Evolutionary conservation across 2,329 filamentous ascomycete genomes (phyloP).

Genomic region (Neoascochyta sp.): DNA sequence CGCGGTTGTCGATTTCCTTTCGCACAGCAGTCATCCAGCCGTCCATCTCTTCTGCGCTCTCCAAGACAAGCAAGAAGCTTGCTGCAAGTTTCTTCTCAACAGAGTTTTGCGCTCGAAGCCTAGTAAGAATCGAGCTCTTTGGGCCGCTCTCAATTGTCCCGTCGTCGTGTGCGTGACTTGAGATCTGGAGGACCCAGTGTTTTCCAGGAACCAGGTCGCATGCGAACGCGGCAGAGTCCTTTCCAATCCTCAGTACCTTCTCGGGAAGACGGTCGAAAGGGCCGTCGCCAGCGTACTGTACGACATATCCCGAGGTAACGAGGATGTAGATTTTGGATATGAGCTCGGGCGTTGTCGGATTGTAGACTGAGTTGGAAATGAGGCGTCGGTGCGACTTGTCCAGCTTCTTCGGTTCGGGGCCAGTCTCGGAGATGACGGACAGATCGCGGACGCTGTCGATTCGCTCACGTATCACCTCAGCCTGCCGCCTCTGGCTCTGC

Average conservation of each 20-base stretch:
- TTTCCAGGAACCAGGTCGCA: slow-evolving; percentile 75
- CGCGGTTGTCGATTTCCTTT: slow-evolving; percentile 65
- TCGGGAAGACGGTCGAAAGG: slow-evolving; percentile 69
- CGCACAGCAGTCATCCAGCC: slow-evolving; percentile 67
- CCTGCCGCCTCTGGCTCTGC: slow-evolving; percentile 53
- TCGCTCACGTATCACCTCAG: slow-evolving; percentile 39
- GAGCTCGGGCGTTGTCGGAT: slow-evolving; percentile 59
- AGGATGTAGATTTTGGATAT: slow-evolving; percentile 70
- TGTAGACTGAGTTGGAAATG: slow-evolving; percentile 35
- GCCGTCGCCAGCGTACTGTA: slow-evolving; percentile 71
- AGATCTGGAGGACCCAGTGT: slow-evolving; percentile 76
- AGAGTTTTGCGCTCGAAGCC: slow-evolving; percentile 57
- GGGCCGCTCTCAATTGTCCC: slow-evolving; percentile 43
- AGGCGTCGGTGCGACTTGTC: slow-evolving; percentile 45
- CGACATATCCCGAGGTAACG: slow-evolving; percentile 65
- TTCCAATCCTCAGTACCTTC: slow-evolving; percentile 67
- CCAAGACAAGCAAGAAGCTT: slow-evolving; percentile 69
- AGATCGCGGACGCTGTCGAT: slow-evolving; percentile 38
- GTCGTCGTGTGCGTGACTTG: slow-evolving; percentile 60
- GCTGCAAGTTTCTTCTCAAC: slow-evolving; percentile 55
- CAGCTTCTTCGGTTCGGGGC: slow-evolving; percentile 28
- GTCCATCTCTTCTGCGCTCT: slow-evolving; percentile 71
- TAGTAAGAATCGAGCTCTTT: slow-evolving; percentile 61
- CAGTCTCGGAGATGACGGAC: slow-evolving; percentile 25
- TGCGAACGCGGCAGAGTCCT: slow-evolving; percentile 73